phyloP scores from a whole-genome alignment of 306 rosid genomes.

The Acacia confusa region DNA sequence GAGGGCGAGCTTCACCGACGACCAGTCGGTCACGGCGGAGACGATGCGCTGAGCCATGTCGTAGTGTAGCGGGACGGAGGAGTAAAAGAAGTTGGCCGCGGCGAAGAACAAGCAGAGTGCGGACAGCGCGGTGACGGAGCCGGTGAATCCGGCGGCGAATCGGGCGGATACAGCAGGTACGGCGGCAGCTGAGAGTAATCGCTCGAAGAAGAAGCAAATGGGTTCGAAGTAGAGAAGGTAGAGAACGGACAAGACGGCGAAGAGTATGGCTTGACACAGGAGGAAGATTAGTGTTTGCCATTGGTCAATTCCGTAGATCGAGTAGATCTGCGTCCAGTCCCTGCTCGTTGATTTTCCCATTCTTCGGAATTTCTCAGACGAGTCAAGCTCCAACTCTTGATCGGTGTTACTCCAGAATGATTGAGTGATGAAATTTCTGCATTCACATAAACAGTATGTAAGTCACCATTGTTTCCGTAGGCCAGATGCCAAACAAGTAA shows the following conservation, averaged over 20 bases:
- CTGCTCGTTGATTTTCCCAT: conserved; percentile 77
- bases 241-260: conserved; percentile 64
- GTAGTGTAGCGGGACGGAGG: conserved; percentile 87
- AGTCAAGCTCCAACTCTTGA: not conserved
- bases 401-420: not conserved
- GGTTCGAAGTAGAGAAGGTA: conserved; percentile 65
- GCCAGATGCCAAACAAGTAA: not conserved
- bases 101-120: conserved; percentile 85
- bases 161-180: conserved; percentile 56
- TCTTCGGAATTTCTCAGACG: not conserved
- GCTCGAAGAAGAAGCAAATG: conserved; percentile 59
- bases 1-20: conserved; percentile 85
- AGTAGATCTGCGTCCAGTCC: conserved; percentile 93
- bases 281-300: conserved; percentile 87
- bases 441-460: not conserved
- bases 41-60: conserved; percentile 92
- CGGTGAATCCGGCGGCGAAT: conserved; percentile 87
- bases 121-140: conserved; percentile 77
- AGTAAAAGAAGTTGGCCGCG: conserved; percentile 90
- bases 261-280: conserved; percentile 68
- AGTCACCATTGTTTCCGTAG: not conserved
- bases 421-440: not conserved
- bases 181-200: conserved; percentile 47
- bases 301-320: conserved; percentile 92
- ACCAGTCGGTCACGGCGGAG: conserved; percentile 82